phyloP scores from a whole-genome alignment of 768 basidiomycete genomes.

The Leccinum aurantiacum region DNA sequence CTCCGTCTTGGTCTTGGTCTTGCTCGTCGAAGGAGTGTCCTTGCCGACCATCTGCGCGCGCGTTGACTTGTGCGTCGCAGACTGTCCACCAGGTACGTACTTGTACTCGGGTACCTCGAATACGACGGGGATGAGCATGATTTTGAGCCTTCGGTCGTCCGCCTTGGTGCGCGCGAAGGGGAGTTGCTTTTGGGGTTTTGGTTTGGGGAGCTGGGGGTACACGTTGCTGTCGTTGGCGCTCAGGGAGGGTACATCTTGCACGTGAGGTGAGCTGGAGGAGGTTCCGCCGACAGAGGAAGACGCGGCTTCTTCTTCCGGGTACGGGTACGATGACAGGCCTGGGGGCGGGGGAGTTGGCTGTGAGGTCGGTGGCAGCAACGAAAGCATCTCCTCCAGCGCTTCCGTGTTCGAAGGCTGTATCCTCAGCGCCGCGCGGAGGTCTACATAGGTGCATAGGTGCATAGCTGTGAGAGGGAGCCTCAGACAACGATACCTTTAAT shows the following conservation, averaged over 20 bases:
- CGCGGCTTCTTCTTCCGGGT: constrained; percentile 22
- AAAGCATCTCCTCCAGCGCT: constrained; percentile 54
- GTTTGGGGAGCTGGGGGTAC: constrained; percentile 39
- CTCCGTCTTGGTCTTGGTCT: constrained; percentile 40
- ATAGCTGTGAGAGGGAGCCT: neutral
- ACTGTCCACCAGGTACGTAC: constrained; percentile 18
- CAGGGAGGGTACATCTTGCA: constrained; percentile 12
- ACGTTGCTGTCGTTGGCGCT: constrained; percentile 16
- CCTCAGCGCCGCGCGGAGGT: constrained; percentile 58
- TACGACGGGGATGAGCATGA: constrained; percentile 46
- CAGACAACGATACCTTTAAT: constrained; percentile 46
- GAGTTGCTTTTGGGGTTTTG: constrained; percentile 44
- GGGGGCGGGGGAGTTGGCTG: constrained; percentile 13
- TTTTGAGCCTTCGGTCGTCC: constrained; percentile 56
- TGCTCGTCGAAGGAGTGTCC: constrained; percentile 14
- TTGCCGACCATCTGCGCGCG: constrained; percentile 16
- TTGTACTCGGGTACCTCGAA: constrained; percentile 35
- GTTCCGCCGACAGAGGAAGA: constrained; percentile 31
- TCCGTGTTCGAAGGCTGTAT: constrained; percentile 66
- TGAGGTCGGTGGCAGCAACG: constrained; percentile 32
- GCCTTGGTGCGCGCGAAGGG: constrained; percentile 52
- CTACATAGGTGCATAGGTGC: constrained; percentile 33
- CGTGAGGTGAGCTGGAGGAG: constrained; percentile 9
- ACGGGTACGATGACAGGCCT: neutral
- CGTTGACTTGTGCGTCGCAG: constrained; percentile 30